Conservation (phyloP, 2,329 filamentous ascomycete species). For the Achaetomium macrosporum region DNA sequence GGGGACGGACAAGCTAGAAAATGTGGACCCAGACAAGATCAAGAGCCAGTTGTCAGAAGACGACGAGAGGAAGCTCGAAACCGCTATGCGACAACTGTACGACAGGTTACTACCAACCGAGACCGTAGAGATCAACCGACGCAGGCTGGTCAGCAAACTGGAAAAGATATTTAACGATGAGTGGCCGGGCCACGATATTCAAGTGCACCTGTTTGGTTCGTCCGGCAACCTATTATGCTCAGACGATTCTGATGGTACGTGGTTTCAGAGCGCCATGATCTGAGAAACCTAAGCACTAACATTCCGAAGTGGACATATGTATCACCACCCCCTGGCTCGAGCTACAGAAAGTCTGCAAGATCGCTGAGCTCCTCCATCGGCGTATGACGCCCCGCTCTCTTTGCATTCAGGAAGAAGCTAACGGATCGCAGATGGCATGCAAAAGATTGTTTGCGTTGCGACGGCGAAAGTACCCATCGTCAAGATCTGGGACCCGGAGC, state of each 20-base stretch:
- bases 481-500: slow-evolving; percentile 95
- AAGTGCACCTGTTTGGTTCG: slow-evolving; percentile 93
- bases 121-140: slow-evolving; percentile 69
- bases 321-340: slow-evolving; percentile 88
- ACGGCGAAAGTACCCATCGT: slow-evolving; percentile 97
- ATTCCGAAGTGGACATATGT: slow-evolving; percentile 78
- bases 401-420: slow-evolving; percentile 1
- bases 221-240: slow-evolving; percentile 93
- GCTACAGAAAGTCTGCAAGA: slow-evolving; percentile 81
- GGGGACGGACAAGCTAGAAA: slow-evolving; percentile 72
- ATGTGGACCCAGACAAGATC: slow-evolving; percentile 63
- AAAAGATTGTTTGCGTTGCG: slow-evolving; percentile 90
- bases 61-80: slow-evolving; percentile 68
- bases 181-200: slow-evolving; percentile 87
- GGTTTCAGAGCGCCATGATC: not conserved
- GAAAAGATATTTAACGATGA: slow-evolving; percentile 82
- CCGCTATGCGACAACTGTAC: slow-evolving; percentile 82
- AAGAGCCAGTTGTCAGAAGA: slow-evolving; percentile 64
- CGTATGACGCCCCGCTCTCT: slow-evolving; percentile 50
- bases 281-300: slow-evolving; percentile 29
- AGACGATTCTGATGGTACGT: slow-evolving; percentile 84
- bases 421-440: slow-evolving; percentile 71
- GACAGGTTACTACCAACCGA: slow-evolving; percentile 75
- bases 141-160: slow-evolving; percentile 76
- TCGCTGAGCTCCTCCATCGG: slow-evolving; percentile 78